Evolutionary conservation across 2,329 filamentous ascomycete genomes (phyloP).

Genomic region (Arthrobotrys pseudoclavata): DNA sequence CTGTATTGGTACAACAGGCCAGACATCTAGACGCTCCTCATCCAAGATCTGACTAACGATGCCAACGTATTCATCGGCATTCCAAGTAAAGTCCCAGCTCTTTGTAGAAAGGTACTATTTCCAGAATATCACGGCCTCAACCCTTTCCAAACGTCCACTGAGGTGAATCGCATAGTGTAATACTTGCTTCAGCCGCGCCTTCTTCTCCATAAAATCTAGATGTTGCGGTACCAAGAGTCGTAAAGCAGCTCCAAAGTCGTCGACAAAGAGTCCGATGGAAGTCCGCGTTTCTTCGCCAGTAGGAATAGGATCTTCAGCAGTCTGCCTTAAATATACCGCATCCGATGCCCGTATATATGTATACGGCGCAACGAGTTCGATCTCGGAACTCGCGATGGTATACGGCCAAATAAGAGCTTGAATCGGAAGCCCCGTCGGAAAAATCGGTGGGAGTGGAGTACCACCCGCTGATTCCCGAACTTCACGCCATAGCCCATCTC

Average conservation of each 20-base stretch:
- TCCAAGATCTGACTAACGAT: not conserved
- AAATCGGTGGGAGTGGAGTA: not conserved
- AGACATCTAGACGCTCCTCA: not conserved
- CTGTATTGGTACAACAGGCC: not conserved
- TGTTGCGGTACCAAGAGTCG: not conserved
- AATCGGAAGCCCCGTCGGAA: slow-evolving; percentile 31
- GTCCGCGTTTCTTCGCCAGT: not conserved
- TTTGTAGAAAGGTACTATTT: not conserved
- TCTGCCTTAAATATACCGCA: not conserved
- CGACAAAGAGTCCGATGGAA: slow-evolving; percentile 19
- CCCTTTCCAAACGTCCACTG: not conserved
- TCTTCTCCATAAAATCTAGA: not conserved
- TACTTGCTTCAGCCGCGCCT: not conserved
- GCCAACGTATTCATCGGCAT: no score
- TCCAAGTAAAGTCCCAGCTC: not conserved
- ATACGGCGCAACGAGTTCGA: slow-evolving; percentile 7
- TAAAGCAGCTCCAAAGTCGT: slow-evolving; percentile 16
- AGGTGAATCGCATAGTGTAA: not conserved
- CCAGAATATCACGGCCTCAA: not conserved
- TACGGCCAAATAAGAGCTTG: slow-evolving; percentile 11
- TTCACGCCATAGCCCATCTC: slow-evolving; percentile 29
- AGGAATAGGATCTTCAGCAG: not conserved
- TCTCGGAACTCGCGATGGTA: not conserved
- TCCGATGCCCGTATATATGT: not conserved
- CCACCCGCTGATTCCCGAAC: not conserved